These are phyloP conservation scores for Amborella trichopoda DNA, from an alignment of 164 flowering plant genomes.

Conservation along the genomic window DNA sequence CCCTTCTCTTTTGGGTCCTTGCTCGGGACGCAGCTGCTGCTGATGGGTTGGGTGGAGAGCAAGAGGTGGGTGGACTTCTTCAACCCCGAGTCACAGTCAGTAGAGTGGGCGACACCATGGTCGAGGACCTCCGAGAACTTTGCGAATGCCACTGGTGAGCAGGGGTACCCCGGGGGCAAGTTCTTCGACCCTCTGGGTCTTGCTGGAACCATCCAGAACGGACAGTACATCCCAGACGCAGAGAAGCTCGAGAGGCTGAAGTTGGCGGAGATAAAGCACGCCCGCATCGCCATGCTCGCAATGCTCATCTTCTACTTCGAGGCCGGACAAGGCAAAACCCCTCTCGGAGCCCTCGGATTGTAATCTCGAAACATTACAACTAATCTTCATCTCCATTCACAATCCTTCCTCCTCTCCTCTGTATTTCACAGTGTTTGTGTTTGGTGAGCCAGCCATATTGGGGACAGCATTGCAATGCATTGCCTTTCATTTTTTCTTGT, in stretches of 20 bases:
- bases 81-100: conserved; percentile 92
- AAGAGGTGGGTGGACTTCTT: conserved; percentile 98
- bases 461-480: too few species aligned
- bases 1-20: conserved; percentile 92
- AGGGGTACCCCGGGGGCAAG: conserved; percentile 95
- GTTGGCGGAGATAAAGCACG: conserved; percentile 91
- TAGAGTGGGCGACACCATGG: conserved; percentile 99
- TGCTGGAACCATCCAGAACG: conserved; percentile 56
- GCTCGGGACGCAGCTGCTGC: conserved; percentile 84
- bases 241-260: conserved; percentile 91
- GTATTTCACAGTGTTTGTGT: too few species aligned
- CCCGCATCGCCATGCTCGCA: conserved; percentile 89
- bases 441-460: too few species aligned
- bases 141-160: conserved; percentile 82
- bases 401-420: too few species aligned
- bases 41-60: conserved; percentile 99
- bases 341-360: conserved; percentile 88
- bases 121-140: conserved; percentile 82
- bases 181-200: conserved; percentile 80
- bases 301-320: conserved; percentile 94
- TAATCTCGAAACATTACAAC: conserved; percentile 12
- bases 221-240: conserved; percentile 66
- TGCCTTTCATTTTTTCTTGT: too few species aligned
- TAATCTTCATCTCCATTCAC: too few species aligned
- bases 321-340: conserved; percentile 98